Evolutionary conservation across 192 early-diverging fungal genomes (phyloP).

Genomic region (Coemansia sp.): DNA sequence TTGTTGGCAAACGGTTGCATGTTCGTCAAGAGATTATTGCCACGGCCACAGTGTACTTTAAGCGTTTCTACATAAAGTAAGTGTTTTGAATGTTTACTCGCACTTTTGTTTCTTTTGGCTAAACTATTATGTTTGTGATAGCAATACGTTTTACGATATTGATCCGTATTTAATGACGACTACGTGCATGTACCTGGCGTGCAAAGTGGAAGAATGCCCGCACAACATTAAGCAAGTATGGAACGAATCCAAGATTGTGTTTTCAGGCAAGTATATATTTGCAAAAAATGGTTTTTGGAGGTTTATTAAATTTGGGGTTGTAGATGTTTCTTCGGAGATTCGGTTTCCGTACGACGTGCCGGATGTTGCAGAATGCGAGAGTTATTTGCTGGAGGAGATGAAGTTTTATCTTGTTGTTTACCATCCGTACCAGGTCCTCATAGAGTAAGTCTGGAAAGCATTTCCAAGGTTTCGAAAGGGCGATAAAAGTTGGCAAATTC

Average conservation of each 20-base stretch:
- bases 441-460: conserved; percentile 51
- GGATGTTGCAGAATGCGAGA: conserved; percentile 89
- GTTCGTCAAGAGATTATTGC: conserved; percentile 79
- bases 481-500: too few relatives aligned
- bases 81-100: conserved; percentile 12
- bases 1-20: conserved; percentile 68
- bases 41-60: conserved; percentile 83
- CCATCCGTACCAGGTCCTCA: conserved; percentile 83
- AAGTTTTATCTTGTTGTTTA: conserved; percentile 86
- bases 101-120: not conserved
- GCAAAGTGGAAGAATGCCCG: conserved; percentile 83
- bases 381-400: conserved; percentile 86
- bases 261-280: conserved; percentile 27
- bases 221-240: conserved; percentile 60
- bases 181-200: conserved; percentile 84
- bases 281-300: not conserved
- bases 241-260: conserved; percentile 41
- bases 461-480: too few relatives aligned
- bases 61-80: conserved; percentile 85
- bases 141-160: conserved; percentile 68
- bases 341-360: conserved; percentile 62
- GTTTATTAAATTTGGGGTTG: not conserved
- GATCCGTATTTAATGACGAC: conserved; percentile 76
- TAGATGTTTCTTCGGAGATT: conserved; percentile 39
- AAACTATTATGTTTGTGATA: conserved; percentile 21